A percentile compares a stretch with the other conserved stretches of the same genome.
These are phyloP conservation scores for Cladosporium sp. DNA, from an alignment of 2,329 filamentous ascomycete genomes.

Conservation along the genomic window DNA sequence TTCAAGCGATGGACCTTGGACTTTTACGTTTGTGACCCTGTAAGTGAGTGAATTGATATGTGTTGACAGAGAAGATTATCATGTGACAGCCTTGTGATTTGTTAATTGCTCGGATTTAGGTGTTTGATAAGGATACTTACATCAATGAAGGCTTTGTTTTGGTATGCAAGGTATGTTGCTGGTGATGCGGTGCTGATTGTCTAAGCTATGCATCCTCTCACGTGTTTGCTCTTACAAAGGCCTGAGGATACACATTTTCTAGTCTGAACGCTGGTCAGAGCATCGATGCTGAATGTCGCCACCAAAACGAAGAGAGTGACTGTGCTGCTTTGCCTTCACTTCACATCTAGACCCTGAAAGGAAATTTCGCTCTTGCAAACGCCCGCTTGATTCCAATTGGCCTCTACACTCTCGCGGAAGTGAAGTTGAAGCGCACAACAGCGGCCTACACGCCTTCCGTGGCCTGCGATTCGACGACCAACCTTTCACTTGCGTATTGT, in stretches of 20 bases:
- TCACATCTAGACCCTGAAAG: neutral
- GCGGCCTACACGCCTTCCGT: no score
- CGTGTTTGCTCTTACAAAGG: neutral
- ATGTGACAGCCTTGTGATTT: no score
- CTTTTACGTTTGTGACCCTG: neutral
- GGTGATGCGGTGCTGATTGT: neutral
- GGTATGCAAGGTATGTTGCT: neutral
- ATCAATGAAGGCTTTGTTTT: neutral
- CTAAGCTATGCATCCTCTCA: neutral
- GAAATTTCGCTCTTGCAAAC: neutral
- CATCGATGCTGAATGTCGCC: no score
- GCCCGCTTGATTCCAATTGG: neutral
- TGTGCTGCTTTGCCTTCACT: neutral
- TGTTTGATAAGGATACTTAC: no score
- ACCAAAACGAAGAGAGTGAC: neutral
- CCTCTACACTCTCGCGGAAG: neutral
- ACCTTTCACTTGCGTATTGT: neutral
- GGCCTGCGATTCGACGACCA: no score
- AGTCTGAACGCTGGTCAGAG: no score
- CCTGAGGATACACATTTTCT: neutral
- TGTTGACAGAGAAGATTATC: neutral
- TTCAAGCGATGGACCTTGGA: neutral
- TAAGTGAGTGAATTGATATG: neutral
- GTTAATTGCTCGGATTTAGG: neutral
- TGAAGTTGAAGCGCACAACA: neutral